phyloP scores from a whole-genome alignment of 2,329 filamentous ascomycete species.

The Gremmenia infestans region DNA sequence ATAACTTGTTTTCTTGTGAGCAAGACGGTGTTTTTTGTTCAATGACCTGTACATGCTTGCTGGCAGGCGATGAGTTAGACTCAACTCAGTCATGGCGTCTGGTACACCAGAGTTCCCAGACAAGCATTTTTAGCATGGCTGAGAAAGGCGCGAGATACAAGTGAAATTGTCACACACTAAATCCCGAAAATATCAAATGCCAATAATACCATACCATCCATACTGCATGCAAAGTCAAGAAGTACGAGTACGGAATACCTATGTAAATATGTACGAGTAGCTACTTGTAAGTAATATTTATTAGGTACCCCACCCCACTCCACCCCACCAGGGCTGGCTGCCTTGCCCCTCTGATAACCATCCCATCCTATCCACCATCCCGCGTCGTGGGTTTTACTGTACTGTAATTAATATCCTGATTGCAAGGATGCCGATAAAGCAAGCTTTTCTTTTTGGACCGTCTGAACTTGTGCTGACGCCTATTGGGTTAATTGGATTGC shows the following conservation, averaged over 20 bases:
- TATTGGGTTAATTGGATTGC: neutral
- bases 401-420: conserved; percentile 7
- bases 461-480: too few species aligned
- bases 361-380: conserved; percentile 7
- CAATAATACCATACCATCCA: too few species aligned
- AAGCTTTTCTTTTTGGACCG: conserved; percentile 13
- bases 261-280: too few species aligned
- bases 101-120: neutral
- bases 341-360: conserved; percentile 10
- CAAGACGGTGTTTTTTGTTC: too few species aligned
- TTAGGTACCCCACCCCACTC: neutral
- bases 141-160: neutral
- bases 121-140: neutral
- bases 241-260: too few species aligned
- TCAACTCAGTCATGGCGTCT: too few species aligned
- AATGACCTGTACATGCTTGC: neutral
- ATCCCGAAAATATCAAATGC: too few species aligned
- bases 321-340: neutral
- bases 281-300: neutral
- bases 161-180: too few species aligned
- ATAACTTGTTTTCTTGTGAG: neutral
- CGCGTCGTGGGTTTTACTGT: too few species aligned
- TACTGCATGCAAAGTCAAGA: too few species aligned
- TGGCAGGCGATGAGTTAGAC: neutral
- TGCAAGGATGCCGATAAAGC: conserved; percentile 25